Conservation (phyloP, 106 monocot species). For the Dendrobium huoshanense region DNA sequence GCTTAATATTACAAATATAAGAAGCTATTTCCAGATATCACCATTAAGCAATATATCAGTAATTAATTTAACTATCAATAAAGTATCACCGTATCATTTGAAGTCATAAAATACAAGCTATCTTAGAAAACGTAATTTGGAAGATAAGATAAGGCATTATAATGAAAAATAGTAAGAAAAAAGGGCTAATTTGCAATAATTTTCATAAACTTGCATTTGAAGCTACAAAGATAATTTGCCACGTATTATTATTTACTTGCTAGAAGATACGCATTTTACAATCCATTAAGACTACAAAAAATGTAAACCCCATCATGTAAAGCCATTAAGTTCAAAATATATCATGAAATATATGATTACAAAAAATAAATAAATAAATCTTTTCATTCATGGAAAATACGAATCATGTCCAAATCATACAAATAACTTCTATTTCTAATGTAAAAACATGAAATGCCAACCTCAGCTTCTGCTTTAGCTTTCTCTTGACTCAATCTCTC, state of each 20-base stretch:
- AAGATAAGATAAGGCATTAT: neutral
- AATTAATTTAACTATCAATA: neutral
- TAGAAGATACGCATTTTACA: neutral
- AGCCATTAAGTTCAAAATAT: neutral
- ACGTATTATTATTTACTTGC: neutral
- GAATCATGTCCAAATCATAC: neutral
- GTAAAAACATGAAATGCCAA: constrained; percentile 22
- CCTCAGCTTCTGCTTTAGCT: constrained; percentile 71
- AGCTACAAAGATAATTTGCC: neutral
- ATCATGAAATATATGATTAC: neutral
- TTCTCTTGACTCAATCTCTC: constrained; percentile 65
- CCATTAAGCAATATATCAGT: neutral
- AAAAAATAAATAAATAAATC: neutral
- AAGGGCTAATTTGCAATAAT: neutral
- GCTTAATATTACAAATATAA: too few relatives aligned
- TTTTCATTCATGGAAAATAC: neutral
- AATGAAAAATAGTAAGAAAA: neutral
- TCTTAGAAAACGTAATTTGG: neutral
- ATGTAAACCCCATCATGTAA: neutral
- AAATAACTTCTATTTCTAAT: neutral
- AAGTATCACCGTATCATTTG: neutral
- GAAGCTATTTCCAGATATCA: too few relatives aligned
- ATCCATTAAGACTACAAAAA: neutral
- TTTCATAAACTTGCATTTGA: neutral
- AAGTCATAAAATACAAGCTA: neutral